Percentiles rank a stretch among this genome's conserved stretches.
phyloP scores from a whole-genome alignment of 139 green algal species.

The Coccomyxa sp. region DNA sequence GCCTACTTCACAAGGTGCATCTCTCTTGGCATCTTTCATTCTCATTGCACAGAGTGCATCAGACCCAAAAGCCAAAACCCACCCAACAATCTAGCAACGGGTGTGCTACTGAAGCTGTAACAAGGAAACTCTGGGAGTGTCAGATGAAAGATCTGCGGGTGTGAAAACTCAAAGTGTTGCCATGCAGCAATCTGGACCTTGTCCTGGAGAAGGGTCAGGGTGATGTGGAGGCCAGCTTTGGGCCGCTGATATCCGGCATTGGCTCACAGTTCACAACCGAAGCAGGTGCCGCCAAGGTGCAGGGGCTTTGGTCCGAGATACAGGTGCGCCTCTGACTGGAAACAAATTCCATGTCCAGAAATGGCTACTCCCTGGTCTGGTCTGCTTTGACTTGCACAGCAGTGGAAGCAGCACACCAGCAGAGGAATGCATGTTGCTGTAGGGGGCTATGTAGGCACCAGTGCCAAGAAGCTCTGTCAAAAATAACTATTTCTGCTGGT shows the following conservation, averaged over 20 bases:
- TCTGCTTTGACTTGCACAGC: no score
- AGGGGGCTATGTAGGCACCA: no score
- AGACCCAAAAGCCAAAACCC: no score
- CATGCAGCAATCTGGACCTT: not conserved
- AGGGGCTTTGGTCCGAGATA: not conserved
- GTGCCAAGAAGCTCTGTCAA: no score
- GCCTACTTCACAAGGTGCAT: not conserved
- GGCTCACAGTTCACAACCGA: not conserved
- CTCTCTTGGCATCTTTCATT: not conserved
- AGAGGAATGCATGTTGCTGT: no score
- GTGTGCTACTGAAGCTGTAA: no score
- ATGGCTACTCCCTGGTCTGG: no score
- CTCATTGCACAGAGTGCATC: not conserved
- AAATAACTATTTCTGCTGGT: no score
- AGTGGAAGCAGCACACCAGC: no score
- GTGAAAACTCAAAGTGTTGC: not conserved
- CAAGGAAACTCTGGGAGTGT: not conserved
- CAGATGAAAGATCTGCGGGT: not conserved
- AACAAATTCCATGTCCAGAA: no score
- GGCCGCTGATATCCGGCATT: not conserved
- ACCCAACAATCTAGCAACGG: not conserved
- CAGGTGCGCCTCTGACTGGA: not conserved
- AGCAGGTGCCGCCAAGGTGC: not conserved
- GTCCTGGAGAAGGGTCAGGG: not conserved
- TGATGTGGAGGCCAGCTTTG: not conserved